These are phyloP conservation scores for Melanopsichium pennsylvanicum DNA, from an alignment of 1,284 basidiomycete genomes.

Conservation along the genomic window DNA sequence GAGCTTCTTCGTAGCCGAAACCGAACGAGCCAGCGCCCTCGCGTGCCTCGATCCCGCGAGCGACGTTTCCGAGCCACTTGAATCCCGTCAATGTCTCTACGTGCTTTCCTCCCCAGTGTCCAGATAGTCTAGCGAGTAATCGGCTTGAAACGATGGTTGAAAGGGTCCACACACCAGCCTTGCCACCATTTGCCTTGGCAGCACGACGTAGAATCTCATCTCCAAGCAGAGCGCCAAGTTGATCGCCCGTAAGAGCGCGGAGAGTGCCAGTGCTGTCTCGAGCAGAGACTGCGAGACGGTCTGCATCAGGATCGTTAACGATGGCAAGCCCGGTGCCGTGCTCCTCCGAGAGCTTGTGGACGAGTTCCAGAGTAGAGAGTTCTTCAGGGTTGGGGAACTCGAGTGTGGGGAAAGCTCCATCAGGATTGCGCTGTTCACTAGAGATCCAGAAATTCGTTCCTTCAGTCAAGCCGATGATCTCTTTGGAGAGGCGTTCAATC, in stretches of 20 bases:
- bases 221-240: conserved; percentile 53
- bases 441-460: conserved; percentile 47
- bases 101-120: conserved; percentile 38
- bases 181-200: conserved; percentile 11
- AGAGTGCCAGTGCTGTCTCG: conserved; percentile 44
- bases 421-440: conserved; percentile 51
- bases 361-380: conserved; percentile 52
- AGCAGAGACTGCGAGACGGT: conserved; percentile 52
- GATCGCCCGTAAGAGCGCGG: conserved; percentile 53
- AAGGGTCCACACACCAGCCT: conserved; percentile 36
- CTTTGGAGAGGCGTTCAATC: conserved; percentile 33
- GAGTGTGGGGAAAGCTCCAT: conserved; percentile 58
- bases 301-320: conserved; percentile 59
- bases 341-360: conserved; percentile 52
- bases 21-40: conserved; percentile 46
- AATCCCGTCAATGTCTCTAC: conserved; percentile 58
- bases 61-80: conserved; percentile 61
- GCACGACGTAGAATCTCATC: conserved; percentile 54
- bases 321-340: conserved; percentile 51
- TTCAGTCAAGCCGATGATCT: conserved; percentile 42
- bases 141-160: conserved; percentile 56
- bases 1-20: conserved; percentile 60
- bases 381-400: conserved; percentile 61
- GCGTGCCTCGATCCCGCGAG: conserved; percentile 34
- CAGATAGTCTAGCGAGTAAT: conserved; percentile 49